Evolutionary conservation across 2,329 filamentous ascomycete genomes (phyloP).

Genomic region (Aureobasidium namibiae): DNA sequence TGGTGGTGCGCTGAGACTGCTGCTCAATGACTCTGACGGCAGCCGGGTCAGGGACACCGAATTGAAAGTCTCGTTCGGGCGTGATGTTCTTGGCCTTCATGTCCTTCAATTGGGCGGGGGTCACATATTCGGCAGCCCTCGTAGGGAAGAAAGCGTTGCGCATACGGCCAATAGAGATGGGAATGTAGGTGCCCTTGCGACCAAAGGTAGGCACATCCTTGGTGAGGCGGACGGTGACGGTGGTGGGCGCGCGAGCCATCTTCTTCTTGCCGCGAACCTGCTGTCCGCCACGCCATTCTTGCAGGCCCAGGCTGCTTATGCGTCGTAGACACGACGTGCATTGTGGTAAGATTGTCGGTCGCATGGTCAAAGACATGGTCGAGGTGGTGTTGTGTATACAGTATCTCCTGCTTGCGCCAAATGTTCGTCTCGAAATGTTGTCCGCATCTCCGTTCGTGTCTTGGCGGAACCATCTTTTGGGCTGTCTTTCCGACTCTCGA

Average conservation of each 20-base stretch:
- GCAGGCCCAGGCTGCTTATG: slow-evolving; percentile 10
- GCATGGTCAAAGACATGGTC: slow-evolving; percentile 14
- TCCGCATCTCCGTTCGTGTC: not conserved
- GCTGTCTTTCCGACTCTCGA: too few species aligned
- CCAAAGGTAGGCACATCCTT: slow-evolving; percentile 47
- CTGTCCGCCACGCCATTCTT: slow-evolving; percentile 17
- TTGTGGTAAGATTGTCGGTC: slow-evolving; percentile 13
- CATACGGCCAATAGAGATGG: slow-evolving; percentile 45
- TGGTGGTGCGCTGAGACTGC: not conserved
- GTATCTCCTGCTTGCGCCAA: not conserved
- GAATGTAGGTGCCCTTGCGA: slow-evolving; percentile 41
- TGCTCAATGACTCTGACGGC: not conserved
- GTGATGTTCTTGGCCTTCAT: slow-evolving; percentile 36
- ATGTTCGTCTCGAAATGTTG: not conserved
- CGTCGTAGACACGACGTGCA: slow-evolving; percentile 16
- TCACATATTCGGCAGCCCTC: slow-evolving; percentile 45
- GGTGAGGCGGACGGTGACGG: slow-evolving; percentile 43
- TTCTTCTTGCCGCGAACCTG: slow-evolving; percentile 31
- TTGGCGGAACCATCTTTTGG: not conserved
- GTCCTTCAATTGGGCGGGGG: slow-evolving; percentile 35
- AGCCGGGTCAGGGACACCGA: slow-evolving; percentile 21
- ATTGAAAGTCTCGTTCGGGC: slow-evolving; percentile 41
- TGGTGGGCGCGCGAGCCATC: slow-evolving; percentile 21
- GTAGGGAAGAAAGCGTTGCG: slow-evolving; percentile 47
- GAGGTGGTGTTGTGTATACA: not conserved